Conservation (phyloP, 1,284 basidiomycete species). For the Pseudozyma tsukubaensis region DNA sequence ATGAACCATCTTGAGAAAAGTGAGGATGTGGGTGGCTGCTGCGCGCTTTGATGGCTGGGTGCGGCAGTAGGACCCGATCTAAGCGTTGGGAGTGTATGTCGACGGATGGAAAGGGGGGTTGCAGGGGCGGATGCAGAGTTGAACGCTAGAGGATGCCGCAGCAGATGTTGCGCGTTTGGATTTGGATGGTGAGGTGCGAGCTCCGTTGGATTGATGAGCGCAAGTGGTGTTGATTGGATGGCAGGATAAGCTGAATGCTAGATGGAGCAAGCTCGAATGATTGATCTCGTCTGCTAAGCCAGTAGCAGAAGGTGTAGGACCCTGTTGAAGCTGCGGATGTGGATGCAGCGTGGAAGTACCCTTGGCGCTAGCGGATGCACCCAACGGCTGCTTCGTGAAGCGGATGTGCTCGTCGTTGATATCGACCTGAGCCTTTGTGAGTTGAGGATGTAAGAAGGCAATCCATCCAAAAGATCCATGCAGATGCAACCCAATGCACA, state of each 20-base stretch:
- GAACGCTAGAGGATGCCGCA: background rate
- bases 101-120: background rate
- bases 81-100: background rate
- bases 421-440: background rate
- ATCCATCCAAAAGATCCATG: background rate
- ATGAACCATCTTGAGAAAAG: too few species aligned
- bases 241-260: too few species aligned
- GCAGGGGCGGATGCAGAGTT: slow-evolving; percentile 1
- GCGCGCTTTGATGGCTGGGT: slow-evolving; percentile 25
- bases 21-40: slow-evolving; percentile 15
- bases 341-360: background rate
- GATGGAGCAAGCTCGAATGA: too few species aligned
- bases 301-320: too few species aligned
- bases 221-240: too few species aligned
- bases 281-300: too few species aligned
- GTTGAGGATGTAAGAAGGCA: background rate
- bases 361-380: too few species aligned
- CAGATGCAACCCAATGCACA: background rate
- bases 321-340: background rate
- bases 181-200: too few species aligned
- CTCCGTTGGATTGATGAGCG: too few species aligned
- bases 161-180: too few species aligned
- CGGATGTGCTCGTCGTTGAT: background rate
- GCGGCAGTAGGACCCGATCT: slow-evolving; percentile 19
- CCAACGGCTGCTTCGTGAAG: background rate